phyloP scores from a whole-genome alignment of 2,329 filamentous ascomycete species.

The Emericellopsis atlantica region DNA sequence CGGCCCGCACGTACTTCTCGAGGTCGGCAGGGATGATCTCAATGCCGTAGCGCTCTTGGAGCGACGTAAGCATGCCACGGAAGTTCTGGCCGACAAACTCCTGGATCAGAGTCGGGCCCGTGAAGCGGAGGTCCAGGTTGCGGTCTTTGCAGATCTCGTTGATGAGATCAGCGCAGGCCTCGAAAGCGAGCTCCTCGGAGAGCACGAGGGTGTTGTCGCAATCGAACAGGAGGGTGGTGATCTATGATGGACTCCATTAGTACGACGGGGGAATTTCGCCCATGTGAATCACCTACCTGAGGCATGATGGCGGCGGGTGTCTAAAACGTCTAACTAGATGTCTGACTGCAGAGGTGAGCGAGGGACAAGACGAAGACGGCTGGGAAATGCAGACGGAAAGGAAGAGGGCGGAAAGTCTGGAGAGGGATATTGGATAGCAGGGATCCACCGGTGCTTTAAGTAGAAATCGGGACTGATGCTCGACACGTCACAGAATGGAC shows the following conservation, averaged over 20 bases:
- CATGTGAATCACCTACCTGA: constrained; percentile 11
- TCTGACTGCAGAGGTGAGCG: neutral
- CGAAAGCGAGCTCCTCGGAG: constrained; percentile 82
- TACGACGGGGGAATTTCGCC: constrained; percentile 1
- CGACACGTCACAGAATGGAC: too few species aligned
- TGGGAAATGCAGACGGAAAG: too few species aligned
- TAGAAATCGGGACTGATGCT: too few species aligned
- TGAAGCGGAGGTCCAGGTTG: constrained; percentile 56
- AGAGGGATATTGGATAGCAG: too few species aligned
- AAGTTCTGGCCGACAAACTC: constrained; percentile 94
- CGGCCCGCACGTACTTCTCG: constrained; percentile 59
- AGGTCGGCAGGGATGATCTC: constrained; percentile 54
- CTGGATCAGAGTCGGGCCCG: constrained; percentile 62
- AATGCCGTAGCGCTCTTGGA: constrained; percentile 68
- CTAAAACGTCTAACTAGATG: neutral
- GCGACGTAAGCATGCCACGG: constrained; percentile 73
- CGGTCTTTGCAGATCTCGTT: constrained; percentile 69
- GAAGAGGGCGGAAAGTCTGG: too few species aligned
- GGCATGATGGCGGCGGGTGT: constrained; percentile 16
- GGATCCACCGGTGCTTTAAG: too few species aligned
- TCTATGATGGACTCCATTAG: constrained; percentile 16
- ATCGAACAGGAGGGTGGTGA: constrained; percentile 63
- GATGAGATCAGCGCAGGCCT: constrained; percentile 79
- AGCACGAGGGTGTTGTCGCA: constrained; percentile 88
- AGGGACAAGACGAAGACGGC: neutral